Base-by-base conservation (phyloP, 1,139 yeast species). In the Candida buenavistaensis region DNA sequence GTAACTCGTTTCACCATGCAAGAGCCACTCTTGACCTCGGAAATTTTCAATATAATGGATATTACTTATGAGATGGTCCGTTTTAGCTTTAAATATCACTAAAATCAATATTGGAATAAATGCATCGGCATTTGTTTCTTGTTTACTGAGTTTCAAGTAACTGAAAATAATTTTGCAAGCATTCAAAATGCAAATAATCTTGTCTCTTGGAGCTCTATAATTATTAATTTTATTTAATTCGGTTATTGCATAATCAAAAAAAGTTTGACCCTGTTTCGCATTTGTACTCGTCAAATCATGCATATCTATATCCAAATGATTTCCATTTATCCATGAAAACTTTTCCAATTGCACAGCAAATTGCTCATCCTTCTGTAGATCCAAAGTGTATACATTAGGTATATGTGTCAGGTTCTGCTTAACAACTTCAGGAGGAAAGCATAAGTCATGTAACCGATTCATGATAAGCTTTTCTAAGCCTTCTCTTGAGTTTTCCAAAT, bases 101-200 rank as follows among this genome's bases (percentile, higher is more conserved):
- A 82, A 80, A 23, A 94, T 89, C 33, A 94, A 64, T 30, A 92
- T 60, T 0, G 99, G 98, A 17, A 94, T 73, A 56, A 94, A 94
- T 19, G 87, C 78, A 59, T 94, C 99, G 0, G 99, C 99, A 46
- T 90, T 90, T 2, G 75, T 67, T 49, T 87, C 95, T 39, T 68
- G 67, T 37, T 81, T 83, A 26, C 77, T 75, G 38, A 82, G 84
- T 45, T 89, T 80, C 37, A 94, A 73, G 37, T 87, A 70, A 12
- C 96, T 95, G 66, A 89, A 89, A 6, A 94, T 82, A 11, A 92
- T 90, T 57, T 92, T 92, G 55, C 97, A 90, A 38, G 94, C 81
- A 60, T 94, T 94, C 41, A 94, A 68, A 6, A 92, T 71, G 55
- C 98, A 92, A 30, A 92, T 88, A 43, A 89, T 82, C 54, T 94